Evolutionary conservation across 352 stramenopile species (phyloP).

Genomic region (Pilasporangium apinafurcum): DNA sequence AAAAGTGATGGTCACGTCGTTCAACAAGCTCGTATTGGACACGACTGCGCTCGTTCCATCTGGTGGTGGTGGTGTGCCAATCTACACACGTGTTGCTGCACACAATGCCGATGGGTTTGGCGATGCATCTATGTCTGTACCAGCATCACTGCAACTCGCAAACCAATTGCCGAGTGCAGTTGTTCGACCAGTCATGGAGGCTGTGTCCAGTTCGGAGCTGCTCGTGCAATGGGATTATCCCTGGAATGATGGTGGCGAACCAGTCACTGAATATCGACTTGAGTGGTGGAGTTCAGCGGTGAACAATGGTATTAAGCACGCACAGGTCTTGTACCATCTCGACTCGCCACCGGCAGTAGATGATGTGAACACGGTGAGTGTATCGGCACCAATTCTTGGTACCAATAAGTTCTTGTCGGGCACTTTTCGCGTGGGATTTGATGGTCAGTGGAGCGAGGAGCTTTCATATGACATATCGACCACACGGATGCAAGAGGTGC

Average conservation of each 20-base stretch:
- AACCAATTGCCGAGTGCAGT: constrained; percentile 43
- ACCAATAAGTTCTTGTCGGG: constrained; percentile 40
- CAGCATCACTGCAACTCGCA: constrained; percentile 39
- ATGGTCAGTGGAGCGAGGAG: constrained; percentile 80
- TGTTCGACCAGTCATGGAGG: constrained; percentile 23
- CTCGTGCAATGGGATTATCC: constrained; percentile 77
- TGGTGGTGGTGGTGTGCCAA: constrained; percentile 25
- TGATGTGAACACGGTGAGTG: constrained; percentile 63
- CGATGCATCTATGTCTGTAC: constrained; percentile 23
- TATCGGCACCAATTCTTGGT: constrained; percentile 52
- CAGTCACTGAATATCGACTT: constrained; percentile 74
- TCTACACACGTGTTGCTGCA: constrained; percentile 53
- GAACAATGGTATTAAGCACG: constrained; percentile 31
- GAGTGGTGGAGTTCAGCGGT: constrained; percentile 53
- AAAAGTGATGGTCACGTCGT: constrained; percentile 38
- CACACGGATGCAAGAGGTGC: constrained; percentile 56
- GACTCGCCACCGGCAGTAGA: constrained; percentile 24
- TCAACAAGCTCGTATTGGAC: constrained; percentile 34
- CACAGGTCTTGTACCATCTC: constrained; percentile 41
- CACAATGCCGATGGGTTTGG: constrained; percentile 58
- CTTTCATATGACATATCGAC: constrained; percentile 84
- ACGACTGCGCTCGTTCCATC: constrained; percentile 13
- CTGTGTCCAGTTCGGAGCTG: constrained; percentile 53
- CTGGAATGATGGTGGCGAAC: constrained; percentile 49
- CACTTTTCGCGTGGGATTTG: constrained; percentile 89